phyloP scores from a whole-genome alignment of 495 filamentous ascomycete species.

The Aspergillus haitiensis region DNA sequence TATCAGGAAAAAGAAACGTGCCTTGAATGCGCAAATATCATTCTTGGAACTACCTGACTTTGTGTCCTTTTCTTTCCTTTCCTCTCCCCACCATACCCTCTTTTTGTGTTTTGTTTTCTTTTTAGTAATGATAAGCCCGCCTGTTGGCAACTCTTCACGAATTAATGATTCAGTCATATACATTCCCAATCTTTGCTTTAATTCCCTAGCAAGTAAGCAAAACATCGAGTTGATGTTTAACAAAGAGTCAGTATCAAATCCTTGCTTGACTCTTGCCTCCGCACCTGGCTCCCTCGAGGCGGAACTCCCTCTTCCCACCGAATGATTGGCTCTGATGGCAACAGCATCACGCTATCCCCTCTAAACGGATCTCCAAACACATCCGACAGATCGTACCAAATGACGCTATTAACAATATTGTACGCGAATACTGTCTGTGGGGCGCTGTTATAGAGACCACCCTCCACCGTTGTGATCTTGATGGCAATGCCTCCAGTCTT shows the following conservation, averaged over 20 bases:
- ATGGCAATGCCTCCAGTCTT: constrained; percentile 54
- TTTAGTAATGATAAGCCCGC: too few species aligned
- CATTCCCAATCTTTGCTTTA: neutral
- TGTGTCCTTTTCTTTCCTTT: too few species aligned
- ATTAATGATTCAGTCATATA: neutral
- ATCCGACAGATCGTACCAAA: constrained; percentile 61
- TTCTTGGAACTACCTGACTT: too few species aligned
- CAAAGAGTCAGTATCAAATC: constrained; percentile 43
- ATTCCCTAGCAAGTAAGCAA: neutral
- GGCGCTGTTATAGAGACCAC: constrained; percentile 52
- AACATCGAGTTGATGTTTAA: neutral
- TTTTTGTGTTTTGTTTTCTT: too few species aligned
- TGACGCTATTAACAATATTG: constrained; percentile 43
- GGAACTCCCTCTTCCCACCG: constrained; percentile 50
- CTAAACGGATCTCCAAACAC: constrained; percentile 58
- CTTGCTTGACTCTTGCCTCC: constrained; percentile 32
- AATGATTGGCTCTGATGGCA: constrained; percentile 43
- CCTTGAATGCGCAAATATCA: too few species aligned
- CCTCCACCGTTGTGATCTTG: constrained; percentile 49
- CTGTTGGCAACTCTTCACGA: too few species aligned
- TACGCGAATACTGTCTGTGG: constrained; percentile 57
- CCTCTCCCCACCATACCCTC: too few species aligned
- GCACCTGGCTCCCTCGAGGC: constrained; percentile 52
- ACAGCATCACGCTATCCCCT: constrained; percentile 43
- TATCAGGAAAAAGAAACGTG: too few species aligned